Conservation (phyloP, 192 early-diverging fungal genomes). For the Dissophora globulifera region DNA sequence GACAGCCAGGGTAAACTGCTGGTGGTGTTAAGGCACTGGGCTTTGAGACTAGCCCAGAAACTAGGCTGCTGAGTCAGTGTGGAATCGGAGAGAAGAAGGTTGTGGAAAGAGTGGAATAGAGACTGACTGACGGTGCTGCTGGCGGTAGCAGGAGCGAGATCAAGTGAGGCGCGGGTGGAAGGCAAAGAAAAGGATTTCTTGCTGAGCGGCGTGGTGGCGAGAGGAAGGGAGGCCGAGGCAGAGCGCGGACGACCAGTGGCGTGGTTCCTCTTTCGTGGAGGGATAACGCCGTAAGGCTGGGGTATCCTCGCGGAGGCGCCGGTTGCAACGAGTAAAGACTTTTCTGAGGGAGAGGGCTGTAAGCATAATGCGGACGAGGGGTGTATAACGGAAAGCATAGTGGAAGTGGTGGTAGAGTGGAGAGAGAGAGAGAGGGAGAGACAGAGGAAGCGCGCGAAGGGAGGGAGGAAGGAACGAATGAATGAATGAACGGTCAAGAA, state of each 20-base stretch:
- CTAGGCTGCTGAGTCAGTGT: not conserved
- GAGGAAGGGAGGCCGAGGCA: not conserved
- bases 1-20: not conserved
- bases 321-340: slow-evolving; percentile 1
- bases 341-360: slow-evolving; percentile 7
- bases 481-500: not conserved
- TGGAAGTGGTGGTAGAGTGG: not conserved
- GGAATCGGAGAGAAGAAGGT: slow-evolving; percentile 9
- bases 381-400: slow-evolving; percentile 27
- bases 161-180: slow-evolving; percentile 6
- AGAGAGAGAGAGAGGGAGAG: not conserved
- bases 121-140: not conserved
- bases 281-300: slow-evolving; percentile 48
- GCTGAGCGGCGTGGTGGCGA: too few species aligned
- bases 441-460: not conserved
- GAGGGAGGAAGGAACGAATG: not conserved
- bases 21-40: slow-evolving; percentile 14
- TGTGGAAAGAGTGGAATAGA: not conserved
- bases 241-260: not conserved
- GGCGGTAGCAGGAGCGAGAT: slow-evolving; percentile 1
- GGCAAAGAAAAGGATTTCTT: not conserved
- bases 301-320: not conserved
- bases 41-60: slow-evolving; percentile 31
- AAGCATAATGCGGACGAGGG: slow-evolving; percentile 28
- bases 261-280: slow-evolving; percentile 24